Base-by-base conservation (phyloP, 2,329 filamentous ascomycete species). In the Ophioceras dolichostomum region DNA sequence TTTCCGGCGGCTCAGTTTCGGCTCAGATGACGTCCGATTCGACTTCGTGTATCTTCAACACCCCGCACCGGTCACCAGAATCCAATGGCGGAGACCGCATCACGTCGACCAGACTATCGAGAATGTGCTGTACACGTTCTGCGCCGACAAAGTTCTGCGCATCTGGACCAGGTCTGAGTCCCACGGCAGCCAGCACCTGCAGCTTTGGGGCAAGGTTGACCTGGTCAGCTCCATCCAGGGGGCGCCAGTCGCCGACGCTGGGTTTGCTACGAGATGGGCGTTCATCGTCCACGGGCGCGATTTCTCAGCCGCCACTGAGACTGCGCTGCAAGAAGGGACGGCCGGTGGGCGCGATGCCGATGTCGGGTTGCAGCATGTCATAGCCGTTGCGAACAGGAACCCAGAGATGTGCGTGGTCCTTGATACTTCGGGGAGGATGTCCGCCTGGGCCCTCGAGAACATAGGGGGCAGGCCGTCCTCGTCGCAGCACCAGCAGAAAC, bases 21-120 rank as follows among this genome's bases (percentile, higher is more conserved):
- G 86, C 12, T 72, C 76, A 1, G 80, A 86, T 40, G 82, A 93
- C 47, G 81, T 86, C 28, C 73, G 83, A 39, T 96, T 96, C 58
- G 89, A 96, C 49, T 79, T 94, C 49, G 79, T 79, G 20, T 96
- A 96, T 57, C 74, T 98, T 2, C 68, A 78, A n/a, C 91, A 98
- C 54, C 84, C 86, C 1, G 68, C 73, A 19, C 61, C 79, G 1
- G 77, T 98, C n/a, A 89, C 84, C 3, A 77, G 75, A 41, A 61
- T 94, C 41, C 79, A 89, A 54, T 98, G 93, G 93, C 79, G 85
- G 33, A 75, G 76, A 43, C 84, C 85, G 5, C 74, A 76, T 43
- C 76, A 91, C 51, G 62, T 76, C 12, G 84, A 89, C 26, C 83
- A 94, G 52, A 77, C 76, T 5, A 73, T 81, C 39, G 83, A 91